Evolutionary conservation across 1,139 yeast genomes (phyloP).

Genomic region (Pichia terricola): DNA sequence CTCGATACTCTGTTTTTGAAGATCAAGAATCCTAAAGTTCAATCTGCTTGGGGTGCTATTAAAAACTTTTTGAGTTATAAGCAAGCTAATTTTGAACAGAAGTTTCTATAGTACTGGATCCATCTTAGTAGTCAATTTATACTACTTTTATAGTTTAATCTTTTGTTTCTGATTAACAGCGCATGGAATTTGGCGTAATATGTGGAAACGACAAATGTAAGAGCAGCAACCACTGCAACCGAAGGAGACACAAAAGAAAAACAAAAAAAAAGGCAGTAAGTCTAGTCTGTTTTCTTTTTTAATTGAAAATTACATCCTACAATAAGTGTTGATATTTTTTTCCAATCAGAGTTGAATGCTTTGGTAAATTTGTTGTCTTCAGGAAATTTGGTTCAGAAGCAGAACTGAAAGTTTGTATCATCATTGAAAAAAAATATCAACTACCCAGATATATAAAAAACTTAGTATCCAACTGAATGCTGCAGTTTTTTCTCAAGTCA

Average conservation of each 20-base stretch:
- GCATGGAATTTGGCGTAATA: not conserved
- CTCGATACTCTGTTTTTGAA: conserved; percentile 34
- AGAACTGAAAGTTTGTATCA: conserved; percentile 69
- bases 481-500: too few species aligned
- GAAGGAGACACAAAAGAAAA: too few species aligned
- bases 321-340: too few species aligned
- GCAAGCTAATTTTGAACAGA: conserved; percentile 21
- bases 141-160: not conserved
- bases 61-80: conserved; percentile 34
- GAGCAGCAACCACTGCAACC: too few species aligned
- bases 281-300: too few species aligned
- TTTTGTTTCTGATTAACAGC: not conserved
- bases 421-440: conserved; percentile 29
- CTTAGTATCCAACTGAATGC: too few species aligned
- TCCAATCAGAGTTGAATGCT: conserved; percentile 5
- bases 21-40: conserved; percentile 39
- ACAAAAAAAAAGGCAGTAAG: too few species aligned
- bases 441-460: too few species aligned
- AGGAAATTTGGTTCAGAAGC: conserved; percentile 65
- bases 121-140: not conserved
- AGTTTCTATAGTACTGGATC: conserved; percentile 12
- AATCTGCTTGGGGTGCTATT: conserved; percentile 33
- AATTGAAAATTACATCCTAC: too few species aligned
- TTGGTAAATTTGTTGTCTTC: conserved; percentile 58
- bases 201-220: not conserved